Percentiles rank a stretch among this genome's conserved stretches.
Conservation (phyloP, 805 yeast species). For the Yarrowia yakushimensis region DNA sequence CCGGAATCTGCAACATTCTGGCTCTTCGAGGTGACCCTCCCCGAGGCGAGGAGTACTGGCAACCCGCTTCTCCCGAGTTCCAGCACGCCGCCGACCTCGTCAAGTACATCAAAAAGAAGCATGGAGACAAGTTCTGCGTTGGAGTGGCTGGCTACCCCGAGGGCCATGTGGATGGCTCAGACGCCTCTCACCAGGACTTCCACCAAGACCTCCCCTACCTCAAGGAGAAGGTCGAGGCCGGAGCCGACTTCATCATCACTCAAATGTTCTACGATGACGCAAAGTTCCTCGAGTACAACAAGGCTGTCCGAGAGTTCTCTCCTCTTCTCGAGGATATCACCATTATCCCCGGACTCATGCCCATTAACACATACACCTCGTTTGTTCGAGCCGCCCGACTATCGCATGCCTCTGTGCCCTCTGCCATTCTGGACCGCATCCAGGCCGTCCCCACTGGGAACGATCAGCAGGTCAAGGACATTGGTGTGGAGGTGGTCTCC, state of each 20-base stretch:
- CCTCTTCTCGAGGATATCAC: constrained; percentile 47
- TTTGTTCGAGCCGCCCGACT: constrained; percentile 86
- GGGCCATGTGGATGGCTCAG: constrained; percentile 90
- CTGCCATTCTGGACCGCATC: constrained; percentile 48
- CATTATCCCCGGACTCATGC: constrained; percentile 86
- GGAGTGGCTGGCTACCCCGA: constrained; percentile 99
- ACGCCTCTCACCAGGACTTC: constrained; percentile 60
- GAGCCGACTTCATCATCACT: constrained; percentile 90
- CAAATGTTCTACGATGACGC: constrained; percentile 88
- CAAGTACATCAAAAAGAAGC: constrained; percentile 60
- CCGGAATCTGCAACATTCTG: constrained; percentile 83
- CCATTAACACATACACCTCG: constrained; percentile 76
- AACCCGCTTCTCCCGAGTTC: constrained; percentile 53
- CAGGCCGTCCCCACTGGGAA: constrained; percentile 60
- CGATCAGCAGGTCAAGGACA: constrained; percentile 72
- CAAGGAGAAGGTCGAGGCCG: constrained; percentile 83
- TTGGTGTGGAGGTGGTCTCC: constrained; percentile 73
- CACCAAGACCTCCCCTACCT: constrained; percentile 70
- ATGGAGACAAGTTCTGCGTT: constrained; percentile 81
- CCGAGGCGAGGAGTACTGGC: constrained; percentile 63
- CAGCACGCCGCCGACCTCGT: constrained; percentile 83
- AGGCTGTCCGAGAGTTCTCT: constrained; percentile 42
- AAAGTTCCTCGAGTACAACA: constrained; percentile 66
- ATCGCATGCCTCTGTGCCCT: constrained; percentile 82
- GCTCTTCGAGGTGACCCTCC: constrained; percentile 98